A percentile compares a stretch with the other conserved stretches of the same genome.
These are phyloP conservation scores for Mitragyna speciosa DNA, from an alignment of 257 asterid genomes.

Conservation along the genomic window DNA sequence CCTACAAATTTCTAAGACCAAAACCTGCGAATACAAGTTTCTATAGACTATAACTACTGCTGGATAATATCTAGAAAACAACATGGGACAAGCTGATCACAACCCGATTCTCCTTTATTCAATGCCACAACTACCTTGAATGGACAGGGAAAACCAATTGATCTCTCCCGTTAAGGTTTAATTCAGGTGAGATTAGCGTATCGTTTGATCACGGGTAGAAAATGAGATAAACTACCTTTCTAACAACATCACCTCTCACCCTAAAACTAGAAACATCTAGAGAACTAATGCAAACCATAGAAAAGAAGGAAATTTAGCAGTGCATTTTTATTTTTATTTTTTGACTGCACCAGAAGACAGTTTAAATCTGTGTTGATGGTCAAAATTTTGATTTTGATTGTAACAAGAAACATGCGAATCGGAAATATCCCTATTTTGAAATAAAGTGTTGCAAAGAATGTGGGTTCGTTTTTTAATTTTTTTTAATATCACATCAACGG, in stretches of 20 bases:
- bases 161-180: not conserved
- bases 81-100: not conserved
- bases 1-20: not conserved
- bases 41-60: not conserved
- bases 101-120: not conserved
- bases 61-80: not conserved
- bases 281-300: not conserved
- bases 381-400: no score
- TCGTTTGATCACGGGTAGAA: not conserved
- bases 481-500: no score
- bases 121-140: conserved; percentile 2
- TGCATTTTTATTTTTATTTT: not conserved
- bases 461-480: no score
- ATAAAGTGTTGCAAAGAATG: no score
- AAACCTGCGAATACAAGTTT: not conserved
- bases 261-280: not conserved
- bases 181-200: not conserved
- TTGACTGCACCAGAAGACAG: not conserved
- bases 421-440: no score
- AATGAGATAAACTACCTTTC: not conserved
- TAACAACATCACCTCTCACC: not conserved
- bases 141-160: not conserved
- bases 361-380: not conserved
- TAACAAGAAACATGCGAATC: no score
- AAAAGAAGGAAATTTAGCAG: not conserved